phyloP scores from a whole-genome alignment of 148 eudicot genomes.

The Selenicereus undatus region DNA sequence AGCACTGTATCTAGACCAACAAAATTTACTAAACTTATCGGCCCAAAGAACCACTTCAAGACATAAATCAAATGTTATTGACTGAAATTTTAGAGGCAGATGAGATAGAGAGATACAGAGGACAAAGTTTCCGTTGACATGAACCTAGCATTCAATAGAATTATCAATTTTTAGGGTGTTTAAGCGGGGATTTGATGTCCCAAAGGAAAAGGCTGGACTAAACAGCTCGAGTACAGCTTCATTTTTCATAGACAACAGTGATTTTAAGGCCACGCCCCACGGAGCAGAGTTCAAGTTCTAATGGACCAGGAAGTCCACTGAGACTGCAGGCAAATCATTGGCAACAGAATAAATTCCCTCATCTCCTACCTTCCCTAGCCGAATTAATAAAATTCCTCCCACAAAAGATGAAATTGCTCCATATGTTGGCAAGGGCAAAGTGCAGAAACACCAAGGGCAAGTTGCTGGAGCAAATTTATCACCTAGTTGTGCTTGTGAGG shows the following conservation, averaged over 20 bases:
- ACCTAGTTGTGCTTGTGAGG: neutral
- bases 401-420: neutral
- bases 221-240: no score
- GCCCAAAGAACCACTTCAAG: neutral
- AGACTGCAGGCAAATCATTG: neutral
- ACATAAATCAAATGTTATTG: neutral
- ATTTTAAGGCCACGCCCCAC: neutral
- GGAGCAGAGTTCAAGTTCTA: neutral
- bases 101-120: neutral
- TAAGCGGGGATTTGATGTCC: no score
- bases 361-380: neutral
- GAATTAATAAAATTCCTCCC: neutral
- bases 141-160: no score
- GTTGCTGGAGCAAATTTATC: neutral
- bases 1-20: neutral
- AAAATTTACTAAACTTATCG: neutral
- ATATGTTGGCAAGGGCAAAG: neutral
- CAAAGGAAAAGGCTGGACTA: no score
- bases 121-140: no score
- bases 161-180: no score
- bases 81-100: neutral
- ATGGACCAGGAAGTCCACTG: neutral
- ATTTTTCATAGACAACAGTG: neutral
- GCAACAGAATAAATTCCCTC: neutral
- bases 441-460: neutral